These are phyloP conservation scores for Curvularia verruculosa DNA, from an alignment of 2,329 filamentous ascomycete species.

Conservation along the genomic window DNA sequence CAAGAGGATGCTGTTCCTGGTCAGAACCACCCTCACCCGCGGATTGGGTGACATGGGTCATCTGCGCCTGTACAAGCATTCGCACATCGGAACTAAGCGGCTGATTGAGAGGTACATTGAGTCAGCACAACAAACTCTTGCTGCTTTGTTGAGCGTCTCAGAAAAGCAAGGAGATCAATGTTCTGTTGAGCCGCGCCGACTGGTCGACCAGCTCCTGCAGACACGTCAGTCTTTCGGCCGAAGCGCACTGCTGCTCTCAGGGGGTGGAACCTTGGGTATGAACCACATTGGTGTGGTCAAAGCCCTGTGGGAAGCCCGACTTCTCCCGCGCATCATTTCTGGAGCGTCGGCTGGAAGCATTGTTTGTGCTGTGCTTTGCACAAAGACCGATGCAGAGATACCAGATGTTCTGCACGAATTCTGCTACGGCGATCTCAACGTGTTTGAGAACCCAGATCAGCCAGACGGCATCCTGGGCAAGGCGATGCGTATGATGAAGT, in stretches of 20 bases:
- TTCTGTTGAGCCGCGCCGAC: conserved; percentile 63
- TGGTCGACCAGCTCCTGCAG: conserved; percentile 72
- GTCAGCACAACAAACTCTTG: conserved; percentile 76
- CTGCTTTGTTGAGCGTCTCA: conserved; percentile 69
- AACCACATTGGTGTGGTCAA: conserved; percentile 89
- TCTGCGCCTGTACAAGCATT: conserved; percentile 79
- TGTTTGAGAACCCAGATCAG: conserved; percentile 71
- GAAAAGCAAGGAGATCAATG: conserved; percentile 56
- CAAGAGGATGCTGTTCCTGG: conserved; percentile 75
- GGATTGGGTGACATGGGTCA: conserved; percentile 88
- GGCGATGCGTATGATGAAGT: conserved; percentile 75
- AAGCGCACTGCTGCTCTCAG: conserved; percentile 80
- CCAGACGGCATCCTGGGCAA: conserved; percentile 71
- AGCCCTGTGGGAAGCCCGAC: conserved; percentile 72
- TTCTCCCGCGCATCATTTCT: conserved; percentile 85
- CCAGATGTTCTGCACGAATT: conserved; percentile 72
- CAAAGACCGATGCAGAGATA: conserved; percentile 78
- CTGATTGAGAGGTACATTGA: conserved; percentile 87
- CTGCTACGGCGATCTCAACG: conserved; percentile 77
- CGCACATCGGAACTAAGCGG: conserved; percentile 83
- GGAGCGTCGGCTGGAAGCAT: conserved; percentile 89
- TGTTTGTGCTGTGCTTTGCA: conserved; percentile 80
- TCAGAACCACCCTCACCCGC: conserved; percentile 80
- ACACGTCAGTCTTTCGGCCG: conserved; percentile 83
- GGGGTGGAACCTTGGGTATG: conserved; percentile 90